Evolutionary conservation across 2,329 filamentous ascomycete species (phyloP).

Genomic region (Sarocladium oryzae): DNA sequence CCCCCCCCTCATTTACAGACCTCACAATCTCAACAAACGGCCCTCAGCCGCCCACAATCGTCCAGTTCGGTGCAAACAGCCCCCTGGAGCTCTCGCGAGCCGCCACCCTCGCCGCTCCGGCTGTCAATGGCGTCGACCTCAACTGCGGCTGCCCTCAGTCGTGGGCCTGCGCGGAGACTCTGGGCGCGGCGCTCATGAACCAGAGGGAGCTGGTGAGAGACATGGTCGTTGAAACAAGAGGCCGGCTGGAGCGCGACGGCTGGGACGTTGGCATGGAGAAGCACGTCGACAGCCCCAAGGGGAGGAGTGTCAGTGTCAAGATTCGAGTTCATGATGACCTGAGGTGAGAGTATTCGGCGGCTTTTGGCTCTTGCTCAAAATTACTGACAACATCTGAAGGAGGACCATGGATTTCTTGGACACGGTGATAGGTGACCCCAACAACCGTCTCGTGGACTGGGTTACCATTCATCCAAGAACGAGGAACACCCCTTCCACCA

Average conservation of each 20-base stretch:
- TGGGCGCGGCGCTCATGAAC: constrained; percentile 66
- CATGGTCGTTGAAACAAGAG: constrained; percentile 54
- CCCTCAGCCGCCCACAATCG: constrained; percentile 52
- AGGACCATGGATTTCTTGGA: constrained; percentile 57
- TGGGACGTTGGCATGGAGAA: constrained; percentile 41
- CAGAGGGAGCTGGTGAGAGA: constrained; percentile 57
- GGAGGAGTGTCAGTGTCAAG: constrained; percentile 61
- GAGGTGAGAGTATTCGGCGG: constrained; percentile 36
- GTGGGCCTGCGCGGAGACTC: constrained; percentile 62
- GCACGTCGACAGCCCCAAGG: constrained; percentile 36
- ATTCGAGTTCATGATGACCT: constrained; percentile 63
- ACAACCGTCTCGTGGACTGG: constrained; percentile 54
- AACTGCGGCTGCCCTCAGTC: constrained; percentile 70
- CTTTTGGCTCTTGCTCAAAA: too few relatives aligned
- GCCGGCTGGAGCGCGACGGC: constrained; percentile 43
- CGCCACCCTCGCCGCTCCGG: constrained; percentile 54
- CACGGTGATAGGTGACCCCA: constrained; percentile 49
- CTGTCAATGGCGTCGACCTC: constrained; percentile 58
- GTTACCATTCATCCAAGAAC: constrained; percentile 65
- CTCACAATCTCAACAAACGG: constrained; percentile 52
- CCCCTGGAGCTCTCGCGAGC: constrained; percentile 57
- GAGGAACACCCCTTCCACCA: constrained; percentile 51
- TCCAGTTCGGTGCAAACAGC: constrained; percentile 60
- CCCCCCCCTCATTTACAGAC: constrained; percentile 31
- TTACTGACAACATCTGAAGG: too few relatives aligned